A percentile compares a stretch with the other conserved stretches of the same genome.
These are phyloP conservation scores for Podaxis carcinomalis DNA, from an alignment of 768 basidiomycete species.

Conservation along the genomic window DNA sequence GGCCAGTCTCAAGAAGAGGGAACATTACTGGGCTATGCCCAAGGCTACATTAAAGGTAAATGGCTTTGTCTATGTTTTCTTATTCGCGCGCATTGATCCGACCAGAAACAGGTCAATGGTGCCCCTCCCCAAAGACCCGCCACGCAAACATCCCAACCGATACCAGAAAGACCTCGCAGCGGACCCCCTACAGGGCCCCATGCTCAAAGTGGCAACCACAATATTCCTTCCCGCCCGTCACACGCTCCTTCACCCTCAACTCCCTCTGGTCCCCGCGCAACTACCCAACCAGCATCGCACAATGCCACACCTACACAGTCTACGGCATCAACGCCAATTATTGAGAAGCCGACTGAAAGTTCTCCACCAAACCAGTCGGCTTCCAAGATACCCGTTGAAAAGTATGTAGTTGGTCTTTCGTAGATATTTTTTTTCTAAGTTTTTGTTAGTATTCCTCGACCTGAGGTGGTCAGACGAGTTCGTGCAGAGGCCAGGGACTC, in stretches of 20 bases:
- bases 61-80: conserved; percentile 3
- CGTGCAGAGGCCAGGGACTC: conserved; percentile 35
- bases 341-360: conserved; percentile 1
- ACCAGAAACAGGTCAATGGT: conserved; percentile 17
- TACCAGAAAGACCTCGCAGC: conserved; percentile 35
- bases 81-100: neutral
- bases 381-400: conserved; percentile 58
- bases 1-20: conserved; percentile 72
- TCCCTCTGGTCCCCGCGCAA: conserved; percentile 55
- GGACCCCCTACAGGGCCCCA: conserved; percentile 17
- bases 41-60: conserved; percentile 24
- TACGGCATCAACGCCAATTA: conserved; percentile 12
- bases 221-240: conserved; percentile 17
- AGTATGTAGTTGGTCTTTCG: conserved; percentile 33
- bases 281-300: conserved; percentile 34
- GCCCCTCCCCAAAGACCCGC: conserved; percentile 30
- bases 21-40: conserved; percentile 46
- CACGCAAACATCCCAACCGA: conserved; percentile 24
- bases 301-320: conserved; percentile 21
- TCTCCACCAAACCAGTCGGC: neutral
- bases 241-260: conserved; percentile 24
- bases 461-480: conserved; percentile 72
- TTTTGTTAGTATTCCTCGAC: conserved; percentile 58
- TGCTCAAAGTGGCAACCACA: conserved; percentile 14
- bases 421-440: conserved; percentile 1